These are phyloP conservation scores for Cercospora citrullina DNA, from an alignment of 2,329 filamentous ascomycete species.

Conservation along the genomic window DNA sequence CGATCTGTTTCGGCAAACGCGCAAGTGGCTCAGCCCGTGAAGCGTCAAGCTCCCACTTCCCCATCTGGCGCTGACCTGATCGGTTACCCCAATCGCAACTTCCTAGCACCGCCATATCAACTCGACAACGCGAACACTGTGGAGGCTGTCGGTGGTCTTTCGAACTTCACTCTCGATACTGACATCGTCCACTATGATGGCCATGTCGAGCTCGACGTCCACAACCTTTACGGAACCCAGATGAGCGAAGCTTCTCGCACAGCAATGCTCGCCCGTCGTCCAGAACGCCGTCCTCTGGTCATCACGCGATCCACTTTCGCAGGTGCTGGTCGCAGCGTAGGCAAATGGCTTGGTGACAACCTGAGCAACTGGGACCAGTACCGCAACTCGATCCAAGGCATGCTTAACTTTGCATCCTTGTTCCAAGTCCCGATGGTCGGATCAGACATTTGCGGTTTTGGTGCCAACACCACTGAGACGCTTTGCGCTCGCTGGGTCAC, in stretches of 20 bases:
- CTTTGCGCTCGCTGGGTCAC: constrained; percentile 72
- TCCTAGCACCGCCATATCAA: constrained; percentile 64
- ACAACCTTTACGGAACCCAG: constrained; percentile 74
- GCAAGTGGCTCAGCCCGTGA: not conserved
- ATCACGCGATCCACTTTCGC: constrained; percentile 65
- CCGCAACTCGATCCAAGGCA: constrained; percentile 42
- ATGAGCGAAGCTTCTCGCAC: constrained; percentile 66
- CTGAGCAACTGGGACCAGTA: constrained; percentile 48
- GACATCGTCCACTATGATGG: constrained; percentile 68
- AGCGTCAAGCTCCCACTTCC: constrained; percentile 21
- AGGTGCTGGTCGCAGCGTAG: constrained; percentile 56
- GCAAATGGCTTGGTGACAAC: constrained; percentile 61
- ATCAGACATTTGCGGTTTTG: constrained; percentile 74
- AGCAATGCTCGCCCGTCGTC: constrained; percentile 68
- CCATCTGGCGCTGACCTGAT: constrained; percentile 19
- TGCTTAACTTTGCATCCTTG: constrained; percentile 49
- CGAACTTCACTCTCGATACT: constrained; percentile 58
- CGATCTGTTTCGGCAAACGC: constrained; percentile 2
- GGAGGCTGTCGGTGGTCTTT: constrained; percentile 45
- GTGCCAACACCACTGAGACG: constrained; percentile 62
- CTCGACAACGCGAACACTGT: constrained; percentile 57
- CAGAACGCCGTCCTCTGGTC: constrained; percentile 64
- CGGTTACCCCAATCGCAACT: constrained; percentile 44
- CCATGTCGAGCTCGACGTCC: constrained; percentile 68
- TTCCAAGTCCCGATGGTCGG: constrained; percentile 52